Base-by-base conservation (phyloP, 2,329 filamentous ascomycete species). In the Ascochyta fabae region DNA sequence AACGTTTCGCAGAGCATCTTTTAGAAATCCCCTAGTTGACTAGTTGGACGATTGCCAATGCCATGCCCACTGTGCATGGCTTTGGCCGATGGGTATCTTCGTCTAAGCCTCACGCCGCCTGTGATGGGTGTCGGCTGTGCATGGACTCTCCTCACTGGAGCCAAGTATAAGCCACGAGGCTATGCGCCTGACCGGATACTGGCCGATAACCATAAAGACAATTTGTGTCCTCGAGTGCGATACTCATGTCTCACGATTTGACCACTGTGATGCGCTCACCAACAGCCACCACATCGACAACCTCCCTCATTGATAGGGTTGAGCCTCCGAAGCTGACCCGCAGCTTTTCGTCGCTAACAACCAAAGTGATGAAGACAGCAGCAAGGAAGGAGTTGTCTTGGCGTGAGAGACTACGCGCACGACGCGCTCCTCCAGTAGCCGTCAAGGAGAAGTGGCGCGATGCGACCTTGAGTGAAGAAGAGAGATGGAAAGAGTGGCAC, bases 401-500 rank as follows among this genome's bases (percentile, higher is more conserved):
- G 61, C 44, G 54, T 10, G 56, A 61, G 24, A 61, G 55, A 40
- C 38, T 56, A 1, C 56, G 47, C 38, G 41, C 42, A 16, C 27
- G 36, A 19, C 43, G 23, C 13, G 49, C 33, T 23, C 31, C 45
- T 33, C 52, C 50, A 22, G 40, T 48, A 13, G 43, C 50, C 6
- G 61, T 64, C 13, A 66, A 69, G 13, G 65, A 68, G 10, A 59
- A 42, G 22, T 69, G 64, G 65, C 56, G 62, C 33, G 63, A 69
- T 48, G 63, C 62, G 3, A 64, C 48, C 4, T 48, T 68, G 16
- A 60, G 53, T 34, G 65, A 70, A 2, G 58, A 69, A 27, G 63
- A 70, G 42, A 50, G 66, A 5, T 71, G 66, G 67, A 68, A 68
- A 44, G 56, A 65, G 2, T 70, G 67, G 68, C 57, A 69, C 8